Base-by-base conservation (phyloP, 805 yeast species). In the Lipomyces yamanashiensis region DNA sequence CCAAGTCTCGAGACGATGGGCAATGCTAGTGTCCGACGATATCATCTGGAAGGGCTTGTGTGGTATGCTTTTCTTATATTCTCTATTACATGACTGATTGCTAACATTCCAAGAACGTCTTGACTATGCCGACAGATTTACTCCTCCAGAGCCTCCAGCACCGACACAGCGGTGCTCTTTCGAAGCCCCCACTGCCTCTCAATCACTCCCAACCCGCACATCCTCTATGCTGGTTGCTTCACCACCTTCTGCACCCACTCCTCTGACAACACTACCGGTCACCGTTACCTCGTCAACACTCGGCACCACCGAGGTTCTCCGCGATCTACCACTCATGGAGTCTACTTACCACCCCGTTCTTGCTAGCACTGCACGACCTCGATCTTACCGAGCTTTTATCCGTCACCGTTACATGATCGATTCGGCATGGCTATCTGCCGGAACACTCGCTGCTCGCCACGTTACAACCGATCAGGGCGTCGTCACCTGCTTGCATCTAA, bases 1-100 rank as follows among this genome's bases (percentile, higher is more conserved):
- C 0, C 96, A 89, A 73, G 98, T 93, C 1, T 89, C 93, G 36
- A 84, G 86, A 61, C 86, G 85, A 58, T 93, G 99, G 99, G 75
- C 77, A 57, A 65, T 73, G 39, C 67, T 79, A 21, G 73, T 79
- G 34, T 67, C 75, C 55, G 82, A 79, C 69, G 82, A 79, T 70
- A 70, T 70, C 39, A 77, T 77, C n/a, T 79, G 82, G 82, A 77
- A 76, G 58, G 74, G 67, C 44, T 71, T 79, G 54, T 78, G 80
- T 67, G 70, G 72, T 43, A 72, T 69, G 54, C 77, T 12, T 33
- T 43, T 44, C 28, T 41, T 40, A 43, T 39, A 21, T n/a, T 41
- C 7, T 19, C 5, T 43, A 1, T 19, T 21, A 7, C 44, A 13
- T 13, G n/a, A 39, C 13, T 12, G 9, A 19, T 13, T 10, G 21